Conservation (phyloP, 1,284 basidiomycete species). For the Microstroma glucosiphilum region DNA sequence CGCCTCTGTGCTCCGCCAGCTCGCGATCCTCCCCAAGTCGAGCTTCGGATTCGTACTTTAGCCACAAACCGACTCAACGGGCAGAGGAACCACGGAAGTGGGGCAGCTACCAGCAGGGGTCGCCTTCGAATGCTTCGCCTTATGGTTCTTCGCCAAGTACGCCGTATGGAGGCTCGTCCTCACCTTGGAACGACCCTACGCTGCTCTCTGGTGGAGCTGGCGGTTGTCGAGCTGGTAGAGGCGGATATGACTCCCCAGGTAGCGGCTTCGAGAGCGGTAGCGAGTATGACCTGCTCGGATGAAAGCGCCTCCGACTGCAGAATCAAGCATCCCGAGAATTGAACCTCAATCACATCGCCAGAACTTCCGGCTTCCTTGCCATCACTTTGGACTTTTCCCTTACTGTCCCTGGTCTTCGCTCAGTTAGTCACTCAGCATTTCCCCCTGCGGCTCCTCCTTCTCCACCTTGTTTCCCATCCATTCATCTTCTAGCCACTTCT, state of each 20-base stretch:
- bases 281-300: constrained; percentile 40
- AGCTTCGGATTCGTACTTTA: too few species aligned
- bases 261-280: constrained; percentile 45
- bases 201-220: neutral
- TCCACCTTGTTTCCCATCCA: too few species aligned
- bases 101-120: neutral
- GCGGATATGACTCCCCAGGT: constrained; percentile 39
- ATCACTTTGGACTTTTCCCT: neutral
- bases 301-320: neutral
- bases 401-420: neutral
- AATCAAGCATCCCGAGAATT: too few species aligned
- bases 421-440: too few species aligned
- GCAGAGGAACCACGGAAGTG: too few species aligned
- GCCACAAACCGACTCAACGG: too few species aligned
- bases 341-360: neutral
- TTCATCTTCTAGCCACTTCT: too few species aligned
- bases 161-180: constrained; percentile 5
- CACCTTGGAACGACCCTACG: neutral
- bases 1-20: too few species aligned
- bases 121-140: neutral
- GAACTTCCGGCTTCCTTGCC: neutral
- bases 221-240: constrained; percentile 2
- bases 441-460: too few species aligned
- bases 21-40: too few species aligned
- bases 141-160: constrained; percentile 9